Base-by-base conservation (phyloP, 1,139 yeast species). In the Yamadazyma triangularis region DNA sequence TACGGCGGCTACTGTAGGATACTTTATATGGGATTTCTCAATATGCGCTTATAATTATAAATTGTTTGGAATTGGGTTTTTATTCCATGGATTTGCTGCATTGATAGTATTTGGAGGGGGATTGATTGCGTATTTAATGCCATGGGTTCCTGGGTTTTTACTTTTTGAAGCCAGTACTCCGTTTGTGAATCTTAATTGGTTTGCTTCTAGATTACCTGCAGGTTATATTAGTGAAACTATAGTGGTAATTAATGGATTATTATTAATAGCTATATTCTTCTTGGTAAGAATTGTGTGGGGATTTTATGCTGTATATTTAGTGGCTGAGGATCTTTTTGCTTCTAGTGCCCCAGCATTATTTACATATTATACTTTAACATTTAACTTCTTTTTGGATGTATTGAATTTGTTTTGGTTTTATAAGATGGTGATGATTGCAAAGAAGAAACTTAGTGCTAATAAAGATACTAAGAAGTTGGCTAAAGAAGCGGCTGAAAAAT, bases 121-220 rank as follows among this genome's bases (percentile, higher is more conserved):
- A 35, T 60, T 69, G 29, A 34, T 44, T 8, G 78, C 78, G 10
- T 73, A 63, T 47, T 67, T 73, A 42, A 62, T 77, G 34, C 93
- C 95, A 13, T 87, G 86, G 73, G 73, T 86, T 41, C 93, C 95
- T 1, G 76, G 80, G 7, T 91, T 91, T 58, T 68, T 91, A 47
- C 50, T 87, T 38, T 91, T 91, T 60, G 98, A 91, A 59, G 69
- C 84, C 36, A 85, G 95, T 13, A 91, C 96, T 7, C 97, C 98
- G 9, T 89, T 89, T 53, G 79, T 91, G 35, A 89, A 91, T 60
- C 57, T 88, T 41, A 83, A 95, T 59, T 89, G 96, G 96, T 81
- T 85, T 52, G 85, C 91, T 2, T 64, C 84, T 31, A 80, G 81
- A 48, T 71, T 85, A 33, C 88, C 94, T 2, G 65, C 66, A 4